Evolutionary conservation across 108 stramenopile genomes (phyloP).

Genomic region (Nitzschia sp.): DNA sequence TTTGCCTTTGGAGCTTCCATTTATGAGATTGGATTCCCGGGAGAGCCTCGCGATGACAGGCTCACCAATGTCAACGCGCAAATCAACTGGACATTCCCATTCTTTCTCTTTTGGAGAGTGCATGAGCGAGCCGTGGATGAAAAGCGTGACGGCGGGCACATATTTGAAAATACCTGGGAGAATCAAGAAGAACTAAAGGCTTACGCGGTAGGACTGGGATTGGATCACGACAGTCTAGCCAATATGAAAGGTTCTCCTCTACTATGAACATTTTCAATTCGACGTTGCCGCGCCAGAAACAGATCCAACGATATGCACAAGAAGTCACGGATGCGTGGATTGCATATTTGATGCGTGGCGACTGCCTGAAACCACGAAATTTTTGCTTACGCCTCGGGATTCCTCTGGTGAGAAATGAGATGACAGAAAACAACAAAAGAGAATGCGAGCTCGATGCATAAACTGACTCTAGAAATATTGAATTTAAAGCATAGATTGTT

Average conservation of each 20-base stretch:
- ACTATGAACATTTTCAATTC: neutral
- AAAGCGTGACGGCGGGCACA: neutral
- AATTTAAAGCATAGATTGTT: no score
- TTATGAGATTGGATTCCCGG: neutral
- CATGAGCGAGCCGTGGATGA: neutral
- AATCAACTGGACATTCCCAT: neutral
- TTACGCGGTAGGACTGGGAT: neutral
- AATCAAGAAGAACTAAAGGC: neutral
- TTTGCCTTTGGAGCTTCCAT: neutral
- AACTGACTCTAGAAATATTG: no score
- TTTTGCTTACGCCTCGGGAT: neutral
- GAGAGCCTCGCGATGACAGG: neutral
- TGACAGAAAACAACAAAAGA: no score
- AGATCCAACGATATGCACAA: neutral
- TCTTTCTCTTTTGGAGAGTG: neutral
- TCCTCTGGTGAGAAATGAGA: neutral
- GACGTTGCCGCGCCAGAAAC: neutral
- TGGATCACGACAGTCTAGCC: neutral
- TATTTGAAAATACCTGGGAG: neutral
- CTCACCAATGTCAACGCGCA: neutral
- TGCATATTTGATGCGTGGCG: neutral
- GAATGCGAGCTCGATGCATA: no score
- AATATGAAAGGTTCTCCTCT: neutral
- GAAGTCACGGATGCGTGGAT: neutral
- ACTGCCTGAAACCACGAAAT: neutral